Percentiles rank a stretch among this genome's conserved stretches.
Conservation (phyloP, 768 basidiomycete species). For the Xerocomellus amylosporus region DNA sequence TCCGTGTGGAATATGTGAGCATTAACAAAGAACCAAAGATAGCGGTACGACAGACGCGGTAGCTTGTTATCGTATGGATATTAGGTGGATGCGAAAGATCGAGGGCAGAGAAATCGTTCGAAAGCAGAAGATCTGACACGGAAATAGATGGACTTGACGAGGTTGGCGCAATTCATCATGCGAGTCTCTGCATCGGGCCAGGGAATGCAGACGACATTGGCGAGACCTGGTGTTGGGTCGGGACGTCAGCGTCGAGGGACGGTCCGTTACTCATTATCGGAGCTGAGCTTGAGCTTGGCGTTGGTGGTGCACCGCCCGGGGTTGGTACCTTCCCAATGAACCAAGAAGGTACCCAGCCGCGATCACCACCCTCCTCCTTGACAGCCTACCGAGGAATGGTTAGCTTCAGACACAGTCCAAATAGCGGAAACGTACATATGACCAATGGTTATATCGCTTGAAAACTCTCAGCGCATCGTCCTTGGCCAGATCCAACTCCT, state of each 20-base stretch:
- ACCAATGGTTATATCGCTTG: slow-evolving; percentile 98
- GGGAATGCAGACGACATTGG: slow-evolving; percentile 85
- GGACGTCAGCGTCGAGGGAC: slow-evolving; percentile 39
- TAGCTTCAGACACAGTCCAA: not conserved
- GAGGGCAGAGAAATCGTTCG: slow-evolving; percentile 11
- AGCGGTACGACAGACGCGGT: slow-evolving; percentile 20
- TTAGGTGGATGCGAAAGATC: slow-evolving; percentile 24
- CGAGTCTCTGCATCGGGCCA: slow-evolving; percentile 31
- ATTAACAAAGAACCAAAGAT: slow-evolving; percentile 28
- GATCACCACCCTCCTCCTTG: slow-evolving; percentile 88
- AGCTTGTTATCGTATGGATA: slow-evolving; percentile 20
- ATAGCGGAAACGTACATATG: slow-evolving; percentile 57
- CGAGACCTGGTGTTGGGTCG: slow-evolving; percentile 52
- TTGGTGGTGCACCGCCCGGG: slow-evolving; percentile 42
- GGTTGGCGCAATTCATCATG: slow-evolving; percentile 16
- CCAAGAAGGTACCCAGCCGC: slow-evolving; percentile 99
- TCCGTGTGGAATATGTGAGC: slow-evolving; percentile 25
- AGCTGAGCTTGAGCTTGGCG: slow-evolving; percentile 46
- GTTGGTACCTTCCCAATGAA: slow-evolving; percentile 84
- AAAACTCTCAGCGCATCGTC: slow-evolving; percentile 90
- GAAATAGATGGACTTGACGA: slow-evolving; percentile 24
- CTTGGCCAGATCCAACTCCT: slow-evolving; percentile 86
- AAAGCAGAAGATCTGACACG: slow-evolving; percentile 11
- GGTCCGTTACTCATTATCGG: slow-evolving; percentile 30
- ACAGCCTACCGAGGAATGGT: slow-evolving; percentile 61